Percentiles rank a stretch among this genome's conserved stretches.
Conservation (phyloP, 805 yeast genomes). For the Hanseniaspora taiwanica region DNA sequence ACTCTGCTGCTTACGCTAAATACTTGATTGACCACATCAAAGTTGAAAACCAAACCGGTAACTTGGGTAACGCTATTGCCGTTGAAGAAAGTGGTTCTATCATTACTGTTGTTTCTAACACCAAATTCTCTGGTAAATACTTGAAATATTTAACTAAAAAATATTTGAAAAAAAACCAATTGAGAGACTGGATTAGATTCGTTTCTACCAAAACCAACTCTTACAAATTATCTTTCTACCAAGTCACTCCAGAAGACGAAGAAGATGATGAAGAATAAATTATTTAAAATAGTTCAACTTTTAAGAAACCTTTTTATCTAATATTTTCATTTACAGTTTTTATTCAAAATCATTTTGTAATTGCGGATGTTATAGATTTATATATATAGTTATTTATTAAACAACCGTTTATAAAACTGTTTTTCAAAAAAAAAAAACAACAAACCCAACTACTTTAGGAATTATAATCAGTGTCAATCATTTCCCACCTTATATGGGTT, state of each 20-base stretch:
- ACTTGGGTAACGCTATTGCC: slow-evolving; percentile 90
- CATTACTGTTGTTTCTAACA: slow-evolving; percentile 75
- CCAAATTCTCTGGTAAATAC: slow-evolving; percentile 99
- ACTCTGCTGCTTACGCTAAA: slow-evolving; percentile 95
- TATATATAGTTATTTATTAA: too few relatives aligned
- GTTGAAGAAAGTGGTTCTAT: slow-evolving; percentile 82
- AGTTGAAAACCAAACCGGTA: slow-evolving; percentile 92
- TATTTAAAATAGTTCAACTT: background rate
- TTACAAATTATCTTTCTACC: slow-evolving; percentile 98
- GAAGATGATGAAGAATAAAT: slow-evolving; percentile 69
- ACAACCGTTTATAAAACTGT: too few relatives aligned
- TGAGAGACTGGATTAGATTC: slow-evolving; percentile 99
- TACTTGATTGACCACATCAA: slow-evolving; percentile 98
- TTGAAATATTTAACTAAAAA: slow-evolving; percentile 98
- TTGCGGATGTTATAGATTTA: too few relatives aligned
- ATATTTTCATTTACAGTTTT: background rate
- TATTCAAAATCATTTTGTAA: background rate
- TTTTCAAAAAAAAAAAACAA: too few relatives aligned
- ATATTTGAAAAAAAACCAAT: slow-evolving; percentile 99
- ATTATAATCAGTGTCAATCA: too few relatives aligned
- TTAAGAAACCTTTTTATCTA: background rate
- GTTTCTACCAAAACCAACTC: slow-evolving; percentile 90
- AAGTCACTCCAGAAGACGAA: slow-evolving; percentile 90
- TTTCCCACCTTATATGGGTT: too few relatives aligned
- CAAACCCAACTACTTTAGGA: too few relatives aligned